These are phyloP conservation scores for Aspergillus latus DNA, from an alignment of 2,329 filamentous ascomycete species.

Conservation along the genomic window DNA sequence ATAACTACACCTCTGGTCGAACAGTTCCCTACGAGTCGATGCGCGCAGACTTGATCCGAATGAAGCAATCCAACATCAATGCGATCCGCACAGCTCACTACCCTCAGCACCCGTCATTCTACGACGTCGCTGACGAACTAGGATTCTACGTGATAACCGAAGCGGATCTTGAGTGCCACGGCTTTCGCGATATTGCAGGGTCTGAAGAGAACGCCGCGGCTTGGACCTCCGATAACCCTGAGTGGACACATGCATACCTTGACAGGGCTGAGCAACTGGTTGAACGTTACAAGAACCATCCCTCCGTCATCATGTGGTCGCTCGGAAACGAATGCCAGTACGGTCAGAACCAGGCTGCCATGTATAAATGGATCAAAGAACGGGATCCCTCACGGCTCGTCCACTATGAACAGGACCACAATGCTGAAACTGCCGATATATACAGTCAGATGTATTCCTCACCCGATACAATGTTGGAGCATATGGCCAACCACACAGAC, in stretches of 20 bases:
- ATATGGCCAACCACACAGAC: slow-evolving; percentile 32
- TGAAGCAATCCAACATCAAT: slow-evolving; percentile 72
- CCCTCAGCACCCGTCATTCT: slow-evolving; percentile 45
- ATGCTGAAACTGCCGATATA: slow-evolving; percentile 64
- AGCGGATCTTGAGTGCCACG: slow-evolving; percentile 16
- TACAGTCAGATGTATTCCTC: slow-evolving; percentile 67
- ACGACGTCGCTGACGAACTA: slow-evolving; percentile 13
- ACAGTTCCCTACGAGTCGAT: slow-evolving; percentile 64
- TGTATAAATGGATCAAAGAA: slow-evolving; percentile 63
- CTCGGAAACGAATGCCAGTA: slow-evolving; percentile 74
- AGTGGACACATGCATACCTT: slow-evolving; percentile 55
- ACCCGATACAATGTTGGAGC: slow-evolving; percentile 52
- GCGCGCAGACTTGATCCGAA: slow-evolving; percentile 61
- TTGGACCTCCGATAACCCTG: slow-evolving; percentile 15
- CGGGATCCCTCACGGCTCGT: slow-evolving; percentile 60
- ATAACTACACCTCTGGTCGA: slow-evolving; percentile 64
- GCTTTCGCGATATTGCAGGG: slow-evolving; percentile 8
- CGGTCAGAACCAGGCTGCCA: slow-evolving; percentile 65
- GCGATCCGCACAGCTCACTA: slow-evolving; percentile 69
- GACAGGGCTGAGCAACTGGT: slow-evolving; percentile 66
- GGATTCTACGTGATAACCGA: slow-evolving; percentile 14
- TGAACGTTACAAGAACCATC: slow-evolving; percentile 68
- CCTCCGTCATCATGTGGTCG: slow-evolving; percentile 71
- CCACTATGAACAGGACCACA: slow-evolving; percentile 66
- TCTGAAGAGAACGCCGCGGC: slow-evolving; percentile 5